phyloP scores from a whole-genome alignment of 768 basidiomycete genomes.

The Chalciporus pseudorubinellus region DNA sequence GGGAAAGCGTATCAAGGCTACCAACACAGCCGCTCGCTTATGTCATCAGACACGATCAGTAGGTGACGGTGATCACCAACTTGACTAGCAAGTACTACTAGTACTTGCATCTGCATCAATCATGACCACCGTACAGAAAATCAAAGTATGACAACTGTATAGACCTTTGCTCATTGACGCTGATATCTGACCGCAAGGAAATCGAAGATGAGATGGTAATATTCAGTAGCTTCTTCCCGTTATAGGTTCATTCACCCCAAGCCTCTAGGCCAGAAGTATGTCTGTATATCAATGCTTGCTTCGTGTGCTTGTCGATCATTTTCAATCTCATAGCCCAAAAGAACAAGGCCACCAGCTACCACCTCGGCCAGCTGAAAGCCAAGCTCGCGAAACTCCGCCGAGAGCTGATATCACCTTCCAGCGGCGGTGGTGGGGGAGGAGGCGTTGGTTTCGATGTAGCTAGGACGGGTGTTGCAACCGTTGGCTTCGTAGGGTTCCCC shows the following conservation, averaged over 20 bases:
- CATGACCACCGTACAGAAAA: slow-evolving; percentile 91
- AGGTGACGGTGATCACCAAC: too few relatives aligned
- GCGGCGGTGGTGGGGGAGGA: slow-evolving; percentile 80
- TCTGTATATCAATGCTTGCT: slow-evolving; percentile 19
- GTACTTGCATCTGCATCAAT: slow-evolving; percentile 3
- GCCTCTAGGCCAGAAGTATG: slow-evolving; percentile 73
- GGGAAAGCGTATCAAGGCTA: not conserved
- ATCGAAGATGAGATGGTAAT: slow-evolving; percentile 96
- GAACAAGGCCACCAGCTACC: slow-evolving; percentile 95
- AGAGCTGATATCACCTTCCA: slow-evolving; percentile 80
- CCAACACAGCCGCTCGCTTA: not conserved
- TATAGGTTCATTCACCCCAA: slow-evolving; percentile 28
- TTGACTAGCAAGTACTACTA: too few relatives aligned
- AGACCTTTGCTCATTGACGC: slow-evolving; percentile 13
- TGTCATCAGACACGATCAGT: slow-evolving; percentile 14
- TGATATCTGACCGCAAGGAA: slow-evolving; percentile 50
- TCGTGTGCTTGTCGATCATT: slow-evolving; percentile 9
- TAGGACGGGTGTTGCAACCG: slow-evolving; percentile 94
- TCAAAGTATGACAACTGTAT: slow-evolving; percentile 53
- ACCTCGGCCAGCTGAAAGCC: slow-evolving; percentile 94
- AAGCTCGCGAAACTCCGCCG: slow-evolving; percentile 96
- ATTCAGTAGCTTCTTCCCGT: slow-evolving; percentile 15
- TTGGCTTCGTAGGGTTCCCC: slow-evolving; percentile 89
- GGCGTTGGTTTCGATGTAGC: slow-evolving; percentile 98
- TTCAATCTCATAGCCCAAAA: slow-evolving; percentile 69